These are phyloP conservation scores for Aspergillus carlsbadensis DNA, from an alignment of 495 filamentous ascomycete genomes.

Conservation along the genomic window DNA sequence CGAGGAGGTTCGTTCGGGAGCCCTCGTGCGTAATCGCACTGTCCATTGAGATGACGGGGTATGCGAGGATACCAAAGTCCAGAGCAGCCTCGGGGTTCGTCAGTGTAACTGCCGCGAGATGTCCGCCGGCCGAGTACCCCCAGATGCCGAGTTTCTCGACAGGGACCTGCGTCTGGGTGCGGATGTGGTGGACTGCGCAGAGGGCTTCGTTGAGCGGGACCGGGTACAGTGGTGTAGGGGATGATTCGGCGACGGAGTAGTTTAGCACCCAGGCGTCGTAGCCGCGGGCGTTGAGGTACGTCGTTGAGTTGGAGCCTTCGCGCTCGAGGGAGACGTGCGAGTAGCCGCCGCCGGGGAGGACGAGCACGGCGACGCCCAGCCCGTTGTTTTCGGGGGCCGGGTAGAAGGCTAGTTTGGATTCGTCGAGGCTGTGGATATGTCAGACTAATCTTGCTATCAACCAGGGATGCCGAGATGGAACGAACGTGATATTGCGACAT, in stretches of 20 bases:
- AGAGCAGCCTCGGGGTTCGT: not conserved
- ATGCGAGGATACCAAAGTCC: not conserved
- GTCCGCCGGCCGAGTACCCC: slow-evolving; percentile 4
- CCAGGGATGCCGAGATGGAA: too few relatives aligned
- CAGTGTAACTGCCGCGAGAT: not conserved
- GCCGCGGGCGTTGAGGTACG: not conserved
- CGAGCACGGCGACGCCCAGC: not conserved
- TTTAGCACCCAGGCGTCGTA: slow-evolving; percentile 7
- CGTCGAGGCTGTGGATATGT: not conserved
- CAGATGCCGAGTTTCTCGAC: slow-evolving; percentile 4
- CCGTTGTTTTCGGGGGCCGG: not conserved
- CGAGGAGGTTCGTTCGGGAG: not conserved
- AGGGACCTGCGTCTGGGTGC: not conserved
- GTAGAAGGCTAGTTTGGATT: not conserved
- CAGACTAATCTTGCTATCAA: too few relatives aligned
- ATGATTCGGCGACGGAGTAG: not conserved
- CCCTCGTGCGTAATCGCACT: not conserved
- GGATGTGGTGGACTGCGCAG: not conserved
- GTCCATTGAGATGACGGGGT: slow-evolving; percentile 4
- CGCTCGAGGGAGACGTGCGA: slow-evolving; percentile 1
- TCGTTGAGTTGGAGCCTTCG: not conserved
- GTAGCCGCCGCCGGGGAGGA: slow-evolving; percentile 6
- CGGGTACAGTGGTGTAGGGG: not conserved
- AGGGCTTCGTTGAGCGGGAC: not conserved
- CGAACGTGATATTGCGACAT: not conserved